Evolutionary conservation across 2,329 filamentous ascomycete genomes (phyloP).

Genomic region (Cryphonectria radicalis): DNA sequence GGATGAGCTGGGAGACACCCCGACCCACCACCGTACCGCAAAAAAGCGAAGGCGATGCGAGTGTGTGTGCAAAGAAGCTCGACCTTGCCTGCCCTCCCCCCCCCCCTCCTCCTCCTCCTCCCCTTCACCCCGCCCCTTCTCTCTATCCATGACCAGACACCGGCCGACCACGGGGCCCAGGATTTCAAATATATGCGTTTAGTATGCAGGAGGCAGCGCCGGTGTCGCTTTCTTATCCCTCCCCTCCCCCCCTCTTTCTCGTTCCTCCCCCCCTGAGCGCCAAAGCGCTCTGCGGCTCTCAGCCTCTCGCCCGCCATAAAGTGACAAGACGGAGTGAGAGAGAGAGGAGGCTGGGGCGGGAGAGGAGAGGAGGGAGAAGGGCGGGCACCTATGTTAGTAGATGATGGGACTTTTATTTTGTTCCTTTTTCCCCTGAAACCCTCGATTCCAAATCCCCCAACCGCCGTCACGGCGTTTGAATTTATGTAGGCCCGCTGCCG

Average conservation of each 20-base stretch:
- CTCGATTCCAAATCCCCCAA: not conserved
- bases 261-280: too few relatives aligned
- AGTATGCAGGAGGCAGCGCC: not conserved
- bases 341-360: not conserved
- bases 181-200: not conserved
- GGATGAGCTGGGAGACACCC: constrained; percentile 1
- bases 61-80: not conserved
- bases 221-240: not conserved
- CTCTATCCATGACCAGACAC: not conserved
- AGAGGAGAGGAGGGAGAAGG: too few relatives aligned
- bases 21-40: not conserved
- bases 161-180: not conserved
- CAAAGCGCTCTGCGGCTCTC: not conserved
- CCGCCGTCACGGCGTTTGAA: not conserved
- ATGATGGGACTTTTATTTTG: not conserved
- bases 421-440: not conserved
- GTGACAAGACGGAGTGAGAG: not conserved
- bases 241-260: not conserved
- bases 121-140: too few relatives aligned
- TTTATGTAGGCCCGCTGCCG: not conserved
- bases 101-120: too few relatives aligned
- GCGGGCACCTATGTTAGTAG: too few relatives aligned
- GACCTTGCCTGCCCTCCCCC: not conserved
- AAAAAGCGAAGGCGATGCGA: not conserved
- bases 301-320: not conserved